Conservation (phyloP, 1,284 basidiomycete genomes). For the Rhodotorula sp. region DNA sequence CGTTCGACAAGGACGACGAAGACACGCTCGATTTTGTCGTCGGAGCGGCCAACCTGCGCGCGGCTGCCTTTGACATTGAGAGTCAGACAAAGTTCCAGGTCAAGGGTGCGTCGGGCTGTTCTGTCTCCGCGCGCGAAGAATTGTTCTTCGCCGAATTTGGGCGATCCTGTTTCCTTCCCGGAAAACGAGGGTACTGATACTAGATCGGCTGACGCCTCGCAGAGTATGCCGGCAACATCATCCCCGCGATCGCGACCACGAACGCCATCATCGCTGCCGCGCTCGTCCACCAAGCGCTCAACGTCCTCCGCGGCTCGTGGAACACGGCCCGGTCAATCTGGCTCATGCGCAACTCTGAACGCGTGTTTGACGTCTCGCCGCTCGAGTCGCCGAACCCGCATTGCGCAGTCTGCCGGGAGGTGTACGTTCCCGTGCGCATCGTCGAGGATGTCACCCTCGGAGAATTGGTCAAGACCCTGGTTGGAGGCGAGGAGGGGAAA, state of each 20-base stretch:
- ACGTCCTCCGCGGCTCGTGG: constrained; percentile 58
- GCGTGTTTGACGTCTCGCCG: constrained; percentile 53
- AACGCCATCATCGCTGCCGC: constrained; percentile 95
- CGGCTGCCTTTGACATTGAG: constrained; percentile 82
- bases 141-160: neutral
- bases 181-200: neutral
- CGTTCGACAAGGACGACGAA: constrained; percentile 97
- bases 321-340: constrained; percentile 47
- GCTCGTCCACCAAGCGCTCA: constrained; percentile 86
- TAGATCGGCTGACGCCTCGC: constrained; percentile 9
- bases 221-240: constrained; percentile 99
- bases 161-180: neutral
- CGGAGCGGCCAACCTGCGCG: constrained; percentile 87
- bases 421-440: constrained; percentile 71
- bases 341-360: constrained; percentile 44
- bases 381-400: constrained; percentile 65
- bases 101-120: constrained; percentile 62
- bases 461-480: constrained; percentile 66
- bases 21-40: constrained; percentile 96
- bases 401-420: constrained; percentile 83
- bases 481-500: constrained; percentile 39
- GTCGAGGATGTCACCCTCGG: constrained; percentile 69
- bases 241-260: constrained; percentile 97
- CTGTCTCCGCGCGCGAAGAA: neutral
- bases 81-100: constrained; percentile 92